Percentiles rank a stretch among this genome's conserved stretches.
These are phyloP conservation scores for Sphaerulina musiva DNA, from an alignment of 2,329 filamentous ascomycete species.

Conservation along the genomic window DNA sequence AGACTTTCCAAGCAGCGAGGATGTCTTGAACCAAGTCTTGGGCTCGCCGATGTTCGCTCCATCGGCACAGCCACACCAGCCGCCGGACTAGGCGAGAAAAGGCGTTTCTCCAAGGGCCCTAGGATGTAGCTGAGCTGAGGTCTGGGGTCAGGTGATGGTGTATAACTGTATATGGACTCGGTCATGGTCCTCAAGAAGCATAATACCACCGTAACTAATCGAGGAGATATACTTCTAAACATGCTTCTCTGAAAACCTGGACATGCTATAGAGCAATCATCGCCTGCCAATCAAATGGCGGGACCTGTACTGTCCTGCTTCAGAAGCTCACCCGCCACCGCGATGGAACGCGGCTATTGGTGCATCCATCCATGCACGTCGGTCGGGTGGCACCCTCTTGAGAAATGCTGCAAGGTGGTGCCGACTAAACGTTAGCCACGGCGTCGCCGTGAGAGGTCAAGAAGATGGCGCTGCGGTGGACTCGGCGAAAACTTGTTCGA, in stretches of 20 bases:
- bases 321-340: conserved; percentile 3
- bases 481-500: background rate
- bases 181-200: too few relatives aligned
- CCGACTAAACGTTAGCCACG: background rate
- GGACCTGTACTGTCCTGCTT: background rate
- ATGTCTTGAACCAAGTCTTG: conserved; percentile 49
- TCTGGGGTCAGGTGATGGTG: background rate
- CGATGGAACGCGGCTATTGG: conserved; percentile 8
- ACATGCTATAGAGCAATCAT: conserved; percentile 2
- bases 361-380: conserved; percentile 7
- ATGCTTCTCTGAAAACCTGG: background rate
- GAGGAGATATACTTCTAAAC: background rate
- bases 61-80: conserved; percentile 48
- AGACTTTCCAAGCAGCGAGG: conserved; percentile 35
- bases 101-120: too few relatives aligned
- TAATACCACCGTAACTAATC: background rate
- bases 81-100: conserved; percentile 10
- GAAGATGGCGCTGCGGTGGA: background rate
- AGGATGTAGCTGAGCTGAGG: background rate
- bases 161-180: too few relatives aligned
- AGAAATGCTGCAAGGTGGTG: conserved; percentile 5
- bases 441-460: background rate
- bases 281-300: conserved; percentile 6
- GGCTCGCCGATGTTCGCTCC: conserved; percentile 43
- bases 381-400: conserved; percentile 8